Evolutionary conservation across 1,139 yeast genomes (phyloP), one percentile per base, ranked within the genome.

Genomic region (Yamadazyma songkhlaensis): DNA sequence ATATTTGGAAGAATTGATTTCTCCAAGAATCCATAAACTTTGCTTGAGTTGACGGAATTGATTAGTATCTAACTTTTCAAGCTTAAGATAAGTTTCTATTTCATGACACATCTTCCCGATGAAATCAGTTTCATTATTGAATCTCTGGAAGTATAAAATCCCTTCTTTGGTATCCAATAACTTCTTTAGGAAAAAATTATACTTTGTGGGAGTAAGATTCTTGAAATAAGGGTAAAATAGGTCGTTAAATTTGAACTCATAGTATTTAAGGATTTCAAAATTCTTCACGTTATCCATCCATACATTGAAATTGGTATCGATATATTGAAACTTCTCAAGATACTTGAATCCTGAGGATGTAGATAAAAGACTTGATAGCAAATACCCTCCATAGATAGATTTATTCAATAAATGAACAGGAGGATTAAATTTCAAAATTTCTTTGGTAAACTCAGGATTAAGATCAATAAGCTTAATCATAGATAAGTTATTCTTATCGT

Each of bases 1-100:
- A 39, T 71, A 65, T 23, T 69, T 69, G 0, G 84, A 77, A 8
- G 89, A 77, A 2, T 90, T 89, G 29, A 89, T 81, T 49, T 82
- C 82, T 0, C 97, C 97, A 31, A 87, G 70, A 3, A 95, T 84
- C 97, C 97, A 92, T 34, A 90, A 54, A 34, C 84, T 78, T 11
- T 90, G 88, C 52, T 86, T 87, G 21, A 89, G 57, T 10, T 22
- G 51, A 83, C 85, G 25, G 86, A 44, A 25, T 7, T 44, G 43
- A 21, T 31, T 40, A 36, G 3, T 36, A 6, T 29, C 25, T 9
- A 44, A 31, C 1, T 39, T 13, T 20, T 44, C 43, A 9, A 57
- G 47, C 12, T 34, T 25, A 2, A 59, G 44, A 10, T 51, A 37
- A 6, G 28, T 32, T 11, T 54, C 54, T 2, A 65, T 57, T 4